A percentile compares a stretch with the other conserved stretches of the same genome.
phyloP scores from a whole-genome alignment of 73 alveolate genomes.

The Tetrahymena elliotti region DNA sequence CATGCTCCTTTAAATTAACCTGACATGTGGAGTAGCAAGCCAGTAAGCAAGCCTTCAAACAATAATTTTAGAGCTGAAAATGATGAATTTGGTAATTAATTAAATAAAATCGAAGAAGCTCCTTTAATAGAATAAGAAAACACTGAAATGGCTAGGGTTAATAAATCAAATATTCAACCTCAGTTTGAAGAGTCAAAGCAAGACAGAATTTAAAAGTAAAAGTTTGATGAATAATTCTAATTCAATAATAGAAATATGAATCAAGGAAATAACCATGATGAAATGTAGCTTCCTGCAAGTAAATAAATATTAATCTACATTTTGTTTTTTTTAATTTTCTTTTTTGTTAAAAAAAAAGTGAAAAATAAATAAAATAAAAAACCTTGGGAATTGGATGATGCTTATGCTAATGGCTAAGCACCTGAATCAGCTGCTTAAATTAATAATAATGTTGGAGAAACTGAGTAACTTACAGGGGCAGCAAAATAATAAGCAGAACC shows the following conservation, averaged over 20 bases:
- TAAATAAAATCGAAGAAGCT: constrained; percentile 1
- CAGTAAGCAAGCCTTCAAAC: constrained; percentile 11
- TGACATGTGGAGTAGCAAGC: constrained; percentile 5
- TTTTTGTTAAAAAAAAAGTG: background rate
- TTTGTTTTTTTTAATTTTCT: background rate
- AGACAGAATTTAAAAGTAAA: background rate
- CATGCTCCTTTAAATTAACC: background rate
- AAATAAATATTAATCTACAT: background rate
- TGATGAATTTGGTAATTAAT: background rate
- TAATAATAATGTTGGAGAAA: constrained; percentile 5
- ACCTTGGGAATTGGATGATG: constrained; percentile 41
- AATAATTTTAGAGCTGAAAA: background rate
- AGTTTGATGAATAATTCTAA: background rate
- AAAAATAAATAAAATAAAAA: constrained; percentile 46
- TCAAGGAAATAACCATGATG: background rate
- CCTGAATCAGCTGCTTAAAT: constrained; percentile 46
- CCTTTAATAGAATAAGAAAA: background rate
- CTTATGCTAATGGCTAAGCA: constrained; percentile 57
- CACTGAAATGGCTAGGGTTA: background rate
- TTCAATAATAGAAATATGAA: background rate
- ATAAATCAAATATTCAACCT: background rate
- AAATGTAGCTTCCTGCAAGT: background rate
- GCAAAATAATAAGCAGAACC: constrained; percentile 83
- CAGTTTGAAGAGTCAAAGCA: background rate
- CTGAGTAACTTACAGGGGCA: constrained; percentile 68